Base-by-base conservation (phyloP, 2,329 filamentous ascomycete species). In the Hymenoscyphus scutula region DNA sequence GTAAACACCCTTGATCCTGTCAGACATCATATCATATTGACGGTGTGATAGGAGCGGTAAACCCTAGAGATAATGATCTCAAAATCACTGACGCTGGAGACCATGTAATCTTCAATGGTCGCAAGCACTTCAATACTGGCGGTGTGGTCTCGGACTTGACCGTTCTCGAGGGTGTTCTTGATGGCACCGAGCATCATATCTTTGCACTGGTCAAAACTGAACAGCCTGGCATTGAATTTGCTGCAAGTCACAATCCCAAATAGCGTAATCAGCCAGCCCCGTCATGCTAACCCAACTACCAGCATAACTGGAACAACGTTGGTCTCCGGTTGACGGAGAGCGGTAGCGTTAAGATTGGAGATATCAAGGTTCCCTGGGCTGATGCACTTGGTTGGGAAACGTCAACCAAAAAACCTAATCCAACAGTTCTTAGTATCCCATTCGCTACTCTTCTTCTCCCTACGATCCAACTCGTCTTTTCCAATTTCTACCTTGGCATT, bases 51-150 rank as follows among this genome's bases (percentile, higher is more conserved):
- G 71, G 77, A n/a, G 83, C 87, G 0, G 86, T 89, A 23, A 89
- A 89, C 66, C 86, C 85, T 0, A 81, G 86, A 3, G 85, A 89
- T 70, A 84, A 76, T 45, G 85, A 89, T 67, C 74, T 88, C 8
- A 81, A 78, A 32, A 85, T 87, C 64, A 83, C 77, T 0, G 73
- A 77, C 1, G 78, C 84, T 0, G 84, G 82, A 1, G 81, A 85
- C 3, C 75, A 80, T 2, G 72, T 89, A 15, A 71, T 86, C 1
- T 89, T 87, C 73, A 82, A 83, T 62, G 85, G 86, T 1, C 80
- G 79, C 73, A 89, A 89, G 73, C 79, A 83, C 74, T 89, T 89
- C 77, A 89, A 86, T 70, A 89, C 86, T 0, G 87, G 87, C 0
- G 86, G 86, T 29, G 85, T 88, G 0, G 78, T 89, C 1, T 88